Evolutionary conservation across 228 moss, liverwort and hornwort genomes (phyloP), one percentile per base, ranked within the genome.

Genomic region (Sphagnum magellanicum): DNA sequence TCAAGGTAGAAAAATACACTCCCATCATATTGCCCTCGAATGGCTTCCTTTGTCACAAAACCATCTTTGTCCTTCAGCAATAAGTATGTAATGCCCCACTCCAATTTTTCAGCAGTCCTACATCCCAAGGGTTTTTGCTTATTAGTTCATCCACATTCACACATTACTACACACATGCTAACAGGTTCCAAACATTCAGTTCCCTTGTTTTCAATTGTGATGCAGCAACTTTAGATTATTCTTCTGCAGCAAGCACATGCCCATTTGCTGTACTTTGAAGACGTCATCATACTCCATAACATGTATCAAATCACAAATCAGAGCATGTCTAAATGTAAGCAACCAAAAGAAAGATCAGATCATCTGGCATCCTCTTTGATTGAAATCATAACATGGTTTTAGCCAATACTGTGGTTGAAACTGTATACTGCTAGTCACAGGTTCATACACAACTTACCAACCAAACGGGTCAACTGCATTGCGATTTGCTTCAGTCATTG

Each of bases 1-100:
- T 92, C 90, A n/a, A 93, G 76, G 59, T 84, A 81, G 8, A 86
- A 81, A 67, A 90, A 93, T 51, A 90, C 79, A 51, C 90, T 93
- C 50, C 93, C 93, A 48, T 93, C 93, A 10, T 86, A 93, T 0
- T 90, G 67, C 0, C 93, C 93, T 49, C 90, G 78, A 11, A 93
- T 84, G 50, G 84, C 87, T 51, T 93, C 90, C 79, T 93, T 93
- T 47, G 79, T 86, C 0, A 79, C 87, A 49, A 81, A 88, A 6
- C 93, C 93, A n/a, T 81, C n/a, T 4, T 70, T 73, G 10, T 89
- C 93, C 59, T 93, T 93, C n/a, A 84, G 82, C 4, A 88, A 63
- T 84, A 76, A 79, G 71, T 73, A 87, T 3, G 93, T 84, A 50
- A 93, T 82, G 0, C 81, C 82, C 93, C 93, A 93, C 74, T 93